Base-by-base conservation (phyloP, 1,139 yeast genomes). In the Suhomyces choctaworum region DNA sequence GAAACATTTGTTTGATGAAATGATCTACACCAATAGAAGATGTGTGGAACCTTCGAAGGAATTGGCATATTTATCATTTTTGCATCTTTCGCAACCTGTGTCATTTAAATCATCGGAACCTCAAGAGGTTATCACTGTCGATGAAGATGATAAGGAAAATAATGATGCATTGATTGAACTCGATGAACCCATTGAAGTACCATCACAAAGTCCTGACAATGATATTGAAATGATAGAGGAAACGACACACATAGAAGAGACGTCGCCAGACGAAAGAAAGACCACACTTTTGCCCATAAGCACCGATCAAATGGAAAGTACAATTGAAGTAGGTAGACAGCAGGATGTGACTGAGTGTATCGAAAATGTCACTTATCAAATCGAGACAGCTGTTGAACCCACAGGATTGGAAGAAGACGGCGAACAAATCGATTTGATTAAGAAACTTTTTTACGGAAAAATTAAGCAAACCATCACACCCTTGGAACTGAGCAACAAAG, bases 271-370 rank as follows among this genome's bases (percentile, higher is more conserved):
- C 5, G 38, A 34, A 14, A 16, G 12, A 12, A 29, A 32, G 7
- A 25, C 37, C 7, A 27, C 50, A 31, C 44, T 66, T 4, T 47
- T 68, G 25, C 62, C 68, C 24, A 80, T 82, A 7, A 73, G 78
- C 40, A 60, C 76, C 2, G 83, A 78, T 41, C 87, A 82, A 51
- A 73, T 82, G 58, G 87, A 78, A 40, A 76, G 81, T 46, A 80
- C 92, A 0, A 70, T 82, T 32, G 92, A 83, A 47, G 73, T 86
- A 44, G 96, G 96, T 3, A 73, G 95, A 47, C 98, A 92, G 57
- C 98, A 92, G 57, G 98, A 92, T 65, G 97, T 92, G 12, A 88
- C 97, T 0, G 98, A 92, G 56, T 90, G 97, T 60, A 89, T 92
- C 51, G 96, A 90, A 39, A 92, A 92, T 58, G 97, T 92, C 4